Evolutionary conservation across 805 yeast genomes (phyloP).

Genomic region (Wickerhamiella cacticola): DNA sequence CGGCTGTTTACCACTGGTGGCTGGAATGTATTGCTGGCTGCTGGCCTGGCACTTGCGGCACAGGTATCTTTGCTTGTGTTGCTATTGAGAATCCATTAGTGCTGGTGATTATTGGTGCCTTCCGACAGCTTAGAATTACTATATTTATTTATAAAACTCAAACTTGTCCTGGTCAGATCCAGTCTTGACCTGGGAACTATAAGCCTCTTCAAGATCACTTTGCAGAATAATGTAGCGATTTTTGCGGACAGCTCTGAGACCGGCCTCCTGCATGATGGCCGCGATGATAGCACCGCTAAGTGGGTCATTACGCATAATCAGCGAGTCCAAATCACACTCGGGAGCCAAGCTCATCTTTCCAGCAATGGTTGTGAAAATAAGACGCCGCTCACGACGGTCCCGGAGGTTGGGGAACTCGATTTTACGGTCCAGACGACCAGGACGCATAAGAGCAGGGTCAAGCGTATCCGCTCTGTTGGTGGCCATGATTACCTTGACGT

Average conservation of each 20-base stretch:
- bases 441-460: slow-evolving; percentile 96
- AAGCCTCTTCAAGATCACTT: slow-evolving; percentile 94
- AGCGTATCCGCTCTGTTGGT: slow-evolving; percentile 98
- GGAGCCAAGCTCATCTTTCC: slow-evolving; percentile 97
- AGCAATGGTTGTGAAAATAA: slow-evolving; percentile 91
- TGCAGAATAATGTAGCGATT: slow-evolving; percentile 94
- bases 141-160: slow-evolving; percentile 85
- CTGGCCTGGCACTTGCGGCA: slow-evolving; percentile 39
- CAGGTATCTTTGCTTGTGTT: slow-evolving; percentile 43
- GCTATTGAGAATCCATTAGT: slow-evolving; percentile 27
- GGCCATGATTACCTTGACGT: slow-evolving; percentile 97
- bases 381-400: slow-evolving; percentile 95
- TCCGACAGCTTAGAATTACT: too few relatives aligned
- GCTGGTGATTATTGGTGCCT: not conserved
- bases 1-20: slow-evolving; percentile 46
- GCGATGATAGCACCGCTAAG: slow-evolving; percentile 93
- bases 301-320: slow-evolving; percentile 92
- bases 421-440: slow-evolving; percentile 96
- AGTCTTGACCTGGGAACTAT: slow-evolving; percentile 89
- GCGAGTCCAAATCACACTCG: slow-evolving; percentile 89
- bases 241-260: slow-evolving; percentile 95
- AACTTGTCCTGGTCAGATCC: slow-evolving; percentile 94
- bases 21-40: slow-evolving; percentile 42
- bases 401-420: slow-evolving; percentile 93
- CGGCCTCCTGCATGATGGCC: slow-evolving; percentile 99